These are phyloP conservation scores for Arthrobotrys entomopaga DNA, from an alignment of 2,329 filamentous ascomycete species.

Conservation along the genomic window DNA sequence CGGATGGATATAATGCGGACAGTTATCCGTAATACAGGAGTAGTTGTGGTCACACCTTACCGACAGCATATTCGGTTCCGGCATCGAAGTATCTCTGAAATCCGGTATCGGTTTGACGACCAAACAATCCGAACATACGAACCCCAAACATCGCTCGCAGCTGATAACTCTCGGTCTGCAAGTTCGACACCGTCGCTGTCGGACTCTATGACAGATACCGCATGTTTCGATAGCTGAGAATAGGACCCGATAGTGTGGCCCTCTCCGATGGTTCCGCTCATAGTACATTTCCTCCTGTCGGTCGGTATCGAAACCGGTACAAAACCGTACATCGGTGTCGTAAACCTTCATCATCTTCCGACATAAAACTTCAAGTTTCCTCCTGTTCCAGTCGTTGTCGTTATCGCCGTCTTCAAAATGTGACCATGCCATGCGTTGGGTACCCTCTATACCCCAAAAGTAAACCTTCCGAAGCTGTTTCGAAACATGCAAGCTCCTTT, in stretches of 20 bases:
- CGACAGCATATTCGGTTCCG: slow-evolving; percentile 4
- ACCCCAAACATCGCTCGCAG: slow-evolving; percentile 29
- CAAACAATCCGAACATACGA: slow-evolving; percentile 16
- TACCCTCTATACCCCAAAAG: slow-evolving; percentile 32
- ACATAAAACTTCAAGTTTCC: slow-evolving; percentile 4
- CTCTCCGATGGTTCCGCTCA: background rate
- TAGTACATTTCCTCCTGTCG: background rate
- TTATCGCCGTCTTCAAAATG: background rate
- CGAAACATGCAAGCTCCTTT: slow-evolving; percentile 2
- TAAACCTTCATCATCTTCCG: slow-evolving; percentile 13
- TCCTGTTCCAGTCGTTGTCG: background rate
- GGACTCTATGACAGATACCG: slow-evolving; percentile 4
- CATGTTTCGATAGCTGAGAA: slow-evolving; percentile 17
- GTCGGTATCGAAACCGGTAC: background rate
- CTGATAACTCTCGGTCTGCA: slow-evolving; percentile 9
- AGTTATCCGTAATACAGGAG: slow-evolving; percentile 1
- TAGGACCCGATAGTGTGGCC: background rate
- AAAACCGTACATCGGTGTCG: slow-evolving; percentile 24
- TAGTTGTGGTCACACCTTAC: background rate
- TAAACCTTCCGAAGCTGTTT: slow-evolving; percentile 6
- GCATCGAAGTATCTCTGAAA: too few relatives aligned
- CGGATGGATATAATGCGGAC: slow-evolving; percentile 29
- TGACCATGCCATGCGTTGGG: slow-evolving; percentile 16
- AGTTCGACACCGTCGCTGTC: background rate
- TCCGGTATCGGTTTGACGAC: background rate